A percentile compares a stretch with the other conserved stretches of the same genome.
phyloP scores from a whole-genome alignment of 2,329 filamentous ascomycete genomes.

The Ambrosiella xylebori region DNA sequence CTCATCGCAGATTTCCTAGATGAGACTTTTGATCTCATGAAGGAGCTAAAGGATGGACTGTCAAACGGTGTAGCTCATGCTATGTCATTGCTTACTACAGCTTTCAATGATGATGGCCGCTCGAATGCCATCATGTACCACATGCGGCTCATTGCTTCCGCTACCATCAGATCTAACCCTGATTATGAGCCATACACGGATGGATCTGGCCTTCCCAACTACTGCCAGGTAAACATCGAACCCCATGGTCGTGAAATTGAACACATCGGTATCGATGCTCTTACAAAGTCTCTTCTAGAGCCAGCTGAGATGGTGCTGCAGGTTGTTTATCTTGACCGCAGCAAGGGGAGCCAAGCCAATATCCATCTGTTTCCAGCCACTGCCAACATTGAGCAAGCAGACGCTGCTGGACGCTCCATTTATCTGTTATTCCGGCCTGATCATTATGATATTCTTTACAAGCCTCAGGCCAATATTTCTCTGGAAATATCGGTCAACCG shows the following conservation, averaged over 20 bases:
- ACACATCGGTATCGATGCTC: constrained; percentile 62
- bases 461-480: constrained; percentile 20
- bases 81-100: constrained; percentile 35
- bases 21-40: constrained; percentile 52
- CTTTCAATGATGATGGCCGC: constrained; percentile 54
- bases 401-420: constrained; percentile 32
- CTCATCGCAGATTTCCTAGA: constrained; percentile 73
- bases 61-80: constrained; percentile 20
- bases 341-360: constrained; percentile 59
- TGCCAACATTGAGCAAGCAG: constrained; percentile 27
- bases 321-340: constrained; percentile 81
- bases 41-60: constrained; percentile 37
- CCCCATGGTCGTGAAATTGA: constrained; percentile 72
- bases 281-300: constrained; percentile 65
- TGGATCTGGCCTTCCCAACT: constrained; percentile 41
- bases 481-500: constrained; percentile 20
- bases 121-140: constrained; percentile 75
- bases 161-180: constrained; percentile 63
- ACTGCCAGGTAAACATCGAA: constrained; percentile 56
- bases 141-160: constrained; percentile 61
- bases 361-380: constrained; percentile 46
- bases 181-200: constrained; percentile 59
- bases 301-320: constrained; percentile 66
- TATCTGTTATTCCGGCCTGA: constrained; percentile 51
- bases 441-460: constrained; percentile 91